A percentile compares a stretch with the other conserved stretches of the same genome.
Evolutionary conservation across 768 basidiomycete genomes (phyloP).

Genomic region (Phlebiopsis gigantea): DNA sequence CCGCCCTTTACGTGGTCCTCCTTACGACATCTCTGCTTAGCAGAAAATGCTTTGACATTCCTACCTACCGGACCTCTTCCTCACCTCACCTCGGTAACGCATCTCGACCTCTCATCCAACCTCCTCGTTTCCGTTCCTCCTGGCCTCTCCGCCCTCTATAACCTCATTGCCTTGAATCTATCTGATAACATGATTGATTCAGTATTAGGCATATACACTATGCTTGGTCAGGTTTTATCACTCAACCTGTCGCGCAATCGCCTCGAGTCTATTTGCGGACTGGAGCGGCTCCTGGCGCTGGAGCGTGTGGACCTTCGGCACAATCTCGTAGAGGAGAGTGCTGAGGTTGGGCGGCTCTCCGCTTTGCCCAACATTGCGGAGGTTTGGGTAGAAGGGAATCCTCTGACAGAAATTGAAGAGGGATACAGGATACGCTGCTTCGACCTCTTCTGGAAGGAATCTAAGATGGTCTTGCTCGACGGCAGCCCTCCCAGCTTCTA

Average conservation of each 20-base stretch:
- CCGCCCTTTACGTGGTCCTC: conserved; percentile 68
- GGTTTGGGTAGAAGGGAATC: conserved; percentile 84
- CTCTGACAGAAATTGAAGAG: conserved; percentile 63
- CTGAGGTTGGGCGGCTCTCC: conserved; percentile 80
- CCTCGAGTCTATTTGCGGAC: conserved; percentile 90
- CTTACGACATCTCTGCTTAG: conserved; percentile 68
- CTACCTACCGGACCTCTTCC: conserved; percentile 63
- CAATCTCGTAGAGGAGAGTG: conserved; percentile 77
- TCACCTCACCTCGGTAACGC: conserved; percentile 67
- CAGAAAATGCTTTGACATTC: conserved; percentile 79
- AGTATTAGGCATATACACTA: conserved; percentile 80
- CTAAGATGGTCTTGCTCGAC: conserved; percentile 73
- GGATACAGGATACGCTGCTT: conserved; percentile 77
- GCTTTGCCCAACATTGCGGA: conserved; percentile 73
- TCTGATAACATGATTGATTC: conserved; percentile 97
- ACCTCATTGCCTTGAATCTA: conserved; percentile 89
- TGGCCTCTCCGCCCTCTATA: conserved; percentile 67
- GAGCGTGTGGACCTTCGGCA: conserved; percentile 80
- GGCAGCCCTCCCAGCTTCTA: conserved; percentile 65
- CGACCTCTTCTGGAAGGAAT: conserved; percentile 79
- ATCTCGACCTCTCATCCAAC: conserved; percentile 89
- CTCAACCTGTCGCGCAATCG: conserved; percentile 85
- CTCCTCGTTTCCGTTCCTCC: conserved; percentile 84
- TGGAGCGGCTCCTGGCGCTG: conserved; percentile 83
- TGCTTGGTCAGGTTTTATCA: conserved; percentile 68